A percentile compares a stretch with the other conserved stretches of the same genome.
Evolutionary conservation across 805 yeast genomes (phyloP).

Genomic region (Cyberlindnera nakhonratchasimensis): DNA sequence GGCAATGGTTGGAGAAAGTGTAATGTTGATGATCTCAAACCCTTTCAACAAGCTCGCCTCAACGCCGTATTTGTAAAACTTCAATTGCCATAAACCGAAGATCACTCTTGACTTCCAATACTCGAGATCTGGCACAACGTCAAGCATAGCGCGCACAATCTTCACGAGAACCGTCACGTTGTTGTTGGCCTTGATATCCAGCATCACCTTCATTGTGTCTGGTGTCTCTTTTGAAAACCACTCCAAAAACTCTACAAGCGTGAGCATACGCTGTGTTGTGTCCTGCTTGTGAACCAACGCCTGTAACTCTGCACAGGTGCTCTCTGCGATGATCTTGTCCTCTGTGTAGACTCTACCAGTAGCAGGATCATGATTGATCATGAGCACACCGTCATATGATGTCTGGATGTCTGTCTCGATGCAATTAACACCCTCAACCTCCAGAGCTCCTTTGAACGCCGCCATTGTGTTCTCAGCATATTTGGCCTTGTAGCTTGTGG

Average conservation of each 20-base stretch:
- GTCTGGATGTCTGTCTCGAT: slow-evolving; percentile 58
- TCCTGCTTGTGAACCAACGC: slow-evolving; percentile 33
- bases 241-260: slow-evolving; percentile 37
- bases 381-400: slow-evolving; percentile 49
- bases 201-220: slow-evolving; percentile 34
- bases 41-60: slow-evolving; percentile 35
- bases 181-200: slow-evolving; percentile 50
- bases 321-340: slow-evolving; percentile 35
- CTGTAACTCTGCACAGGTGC: slow-evolving; percentile 35
- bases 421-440: slow-evolving; percentile 36
- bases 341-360: slow-evolving; percentile 48
- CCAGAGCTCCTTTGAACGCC: slow-evolving; percentile 46
- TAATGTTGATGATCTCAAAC: slow-evolving; percentile 35
- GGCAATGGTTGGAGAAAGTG: slow-evolving; percentile 34
- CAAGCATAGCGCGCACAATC: slow-evolving; percentile 34
- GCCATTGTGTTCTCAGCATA: slow-evolving; percentile 45
- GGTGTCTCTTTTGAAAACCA: slow-evolving; percentile 32
- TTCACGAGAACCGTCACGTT: slow-evolving; percentile 40
- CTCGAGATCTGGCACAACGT: slow-evolving; percentile 35
- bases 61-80: slow-evolving; percentile 42
- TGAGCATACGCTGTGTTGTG: slow-evolving; percentile 37
- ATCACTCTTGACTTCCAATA: slow-evolving; percentile 46
- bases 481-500: slow-evolving; percentile 33
- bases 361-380: slow-evolving; percentile 50
- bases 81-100: slow-evolving; percentile 52